A percentile compares a stretch with the other conserved stretches of the same genome.
These are phyloP conservation scores for Lachancea waltii DNA, from an alignment of 805 yeast genomes.

Conservation along the genomic window DNA sequence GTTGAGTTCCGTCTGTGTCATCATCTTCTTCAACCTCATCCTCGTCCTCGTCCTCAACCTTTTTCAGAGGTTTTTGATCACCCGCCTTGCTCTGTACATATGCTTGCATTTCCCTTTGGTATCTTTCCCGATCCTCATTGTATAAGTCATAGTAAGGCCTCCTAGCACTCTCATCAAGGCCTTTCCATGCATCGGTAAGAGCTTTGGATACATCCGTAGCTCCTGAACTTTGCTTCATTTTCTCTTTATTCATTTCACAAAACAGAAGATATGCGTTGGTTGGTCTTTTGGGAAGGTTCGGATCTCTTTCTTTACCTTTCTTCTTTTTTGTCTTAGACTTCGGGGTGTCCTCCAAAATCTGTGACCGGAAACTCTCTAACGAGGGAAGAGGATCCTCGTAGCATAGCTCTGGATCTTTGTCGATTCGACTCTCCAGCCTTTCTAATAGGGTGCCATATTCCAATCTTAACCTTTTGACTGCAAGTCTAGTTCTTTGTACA, in stretches of 20 bases:
- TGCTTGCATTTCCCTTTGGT: conserved; percentile 61
- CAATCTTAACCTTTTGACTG: conserved; percentile 70
- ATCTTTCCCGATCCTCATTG: conserved; percentile 72
- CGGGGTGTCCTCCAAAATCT: conserved; percentile 15
- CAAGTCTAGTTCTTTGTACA: conserved; percentile 65
- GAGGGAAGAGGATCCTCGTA: conserved; percentile 30
- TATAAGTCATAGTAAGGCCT: conserved; percentile 69
- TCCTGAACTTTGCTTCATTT: conserved; percentile 53
- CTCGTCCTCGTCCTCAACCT: conserved; percentile 18
- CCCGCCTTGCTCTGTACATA: conserved; percentile 30
- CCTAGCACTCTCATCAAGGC: conserved; percentile 58
- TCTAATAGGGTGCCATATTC: conserved; percentile 81
- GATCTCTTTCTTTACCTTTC: conserved; percentile 55
- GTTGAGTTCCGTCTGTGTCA: conserved; percentile 12
- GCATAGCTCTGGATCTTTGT: conserved; percentile 27
- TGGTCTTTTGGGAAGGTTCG: conserved; percentile 81
- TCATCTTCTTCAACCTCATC: conserved; percentile 21
- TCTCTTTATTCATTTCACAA: conserved; percentile 81
- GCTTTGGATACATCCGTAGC: conserved; percentile 65
- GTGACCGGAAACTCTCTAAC: conserved; percentile 24
- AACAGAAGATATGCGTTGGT: conserved; percentile 83
- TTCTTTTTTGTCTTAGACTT: conserved; percentile 30
- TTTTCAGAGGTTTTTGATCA: conserved; percentile 13
- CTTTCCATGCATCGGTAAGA: conserved; percentile 82
- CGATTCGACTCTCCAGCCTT: conserved; percentile 58